phyloP scores from a whole-genome alignment of 148 eudicot genomes.

The Heliamphora exappendiculata region DNA sequence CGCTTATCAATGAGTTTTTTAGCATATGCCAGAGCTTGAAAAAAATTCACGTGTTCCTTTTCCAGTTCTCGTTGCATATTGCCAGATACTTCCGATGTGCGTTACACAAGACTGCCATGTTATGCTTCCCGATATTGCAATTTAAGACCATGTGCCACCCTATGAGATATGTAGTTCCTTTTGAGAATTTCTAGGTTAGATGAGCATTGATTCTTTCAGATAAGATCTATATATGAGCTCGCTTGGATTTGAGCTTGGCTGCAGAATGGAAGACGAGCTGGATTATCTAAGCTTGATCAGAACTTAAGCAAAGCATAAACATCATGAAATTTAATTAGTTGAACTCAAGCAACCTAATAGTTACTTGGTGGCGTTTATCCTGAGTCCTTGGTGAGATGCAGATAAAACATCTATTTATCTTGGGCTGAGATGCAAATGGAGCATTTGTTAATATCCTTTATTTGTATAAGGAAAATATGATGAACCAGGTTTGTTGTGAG shows the following conservation, averaged over 20 bases:
- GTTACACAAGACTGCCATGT: too few species aligned
- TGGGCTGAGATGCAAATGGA: too few species aligned
- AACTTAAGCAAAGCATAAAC: not conserved
- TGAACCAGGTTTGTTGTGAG: not conserved
- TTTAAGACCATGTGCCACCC: not conserved
- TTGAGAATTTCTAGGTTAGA: not conserved
- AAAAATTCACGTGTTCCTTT: too few species aligned
- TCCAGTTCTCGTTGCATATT: too few species aligned
- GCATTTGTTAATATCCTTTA: not conserved
- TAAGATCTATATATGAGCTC: not conserved
- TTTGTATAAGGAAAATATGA: not conserved
- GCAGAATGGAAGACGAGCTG: not conserved
- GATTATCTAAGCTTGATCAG: not conserved
- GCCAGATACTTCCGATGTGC: too few species aligned
- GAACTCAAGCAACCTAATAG: not conserved
- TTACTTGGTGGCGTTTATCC: not conserved
- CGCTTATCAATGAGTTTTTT: too few species aligned
- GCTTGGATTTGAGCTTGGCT: not conserved
- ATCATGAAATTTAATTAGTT: not conserved
- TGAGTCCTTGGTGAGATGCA: not conserved
- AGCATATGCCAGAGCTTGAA: not conserved
- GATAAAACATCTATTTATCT: too few species aligned
- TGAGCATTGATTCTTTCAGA: not conserved
- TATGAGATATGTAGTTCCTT: not conserved
- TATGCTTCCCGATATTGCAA: too few species aligned